Base-by-base conservation (phyloP, 108 stramenopile genomes). In the Skeletonema potamos region DNA sequence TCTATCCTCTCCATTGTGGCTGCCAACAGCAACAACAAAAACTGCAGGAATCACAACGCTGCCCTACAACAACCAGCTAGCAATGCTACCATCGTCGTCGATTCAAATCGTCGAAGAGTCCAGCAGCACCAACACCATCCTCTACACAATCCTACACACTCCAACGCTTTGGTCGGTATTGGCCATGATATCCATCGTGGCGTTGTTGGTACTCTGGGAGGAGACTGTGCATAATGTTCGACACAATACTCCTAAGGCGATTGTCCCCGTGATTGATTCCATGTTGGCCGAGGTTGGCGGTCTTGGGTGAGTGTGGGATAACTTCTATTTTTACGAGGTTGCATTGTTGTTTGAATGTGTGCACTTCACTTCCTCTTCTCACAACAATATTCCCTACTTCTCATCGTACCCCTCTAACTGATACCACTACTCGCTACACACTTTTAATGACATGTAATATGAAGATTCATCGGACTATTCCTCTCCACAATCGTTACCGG, bases 201-300 rank as follows among this genome's bases (percentile, higher is more conserved):
- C 57, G 0, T 43, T 82, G 1, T 43, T 82, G 29, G 55, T 72
- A 1, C 32, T 57, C 0, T 82, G 81, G 81, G 81, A 82, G 61
- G 64, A 82, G 29, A 34, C 81, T 17, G 64, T 82, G 28, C 27
- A 71, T 39, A 70, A 54, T 10, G 5, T 71, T 11, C 63, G 75
- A 2, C 8, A 72, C 0, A 46, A 51, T 15, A 60, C 75, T 22
- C 75, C 81, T 17, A 62, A 72, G 22, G 36, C 75, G 2, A 55
- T 82, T 17, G 1, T 65, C 37, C 70, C 75, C 4, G 81, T 82
- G 2, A 70, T 82, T 29, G 81, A 82, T 37, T 68, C 66, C 55
- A 76, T 82, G 75, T 59, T 82, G 27, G 81, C 58, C 1, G 81
- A 82, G 72, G 56, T 82, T 37, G 81, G 75, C n/a, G 81, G 81